Evolutionary conservation across 352 stramenopile genomes (phyloP), one percentile per base, ranked within the genome.

Genomic region (Phytopythium chamaehyphon): DNA sequence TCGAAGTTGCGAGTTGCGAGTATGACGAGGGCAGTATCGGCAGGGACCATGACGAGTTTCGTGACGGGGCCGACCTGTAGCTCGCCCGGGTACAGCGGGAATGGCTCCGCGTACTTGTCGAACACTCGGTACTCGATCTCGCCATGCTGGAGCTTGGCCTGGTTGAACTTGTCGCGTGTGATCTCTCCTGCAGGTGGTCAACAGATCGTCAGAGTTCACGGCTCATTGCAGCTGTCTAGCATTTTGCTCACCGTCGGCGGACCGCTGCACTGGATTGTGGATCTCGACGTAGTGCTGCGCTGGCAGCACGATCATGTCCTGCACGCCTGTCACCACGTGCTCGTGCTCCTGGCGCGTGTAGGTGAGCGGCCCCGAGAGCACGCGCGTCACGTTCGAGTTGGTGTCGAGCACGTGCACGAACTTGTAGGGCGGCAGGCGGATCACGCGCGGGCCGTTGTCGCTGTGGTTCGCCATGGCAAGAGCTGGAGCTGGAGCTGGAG

Each of bases 381-480:
- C 82, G 51, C 82, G 78, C 28, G 82, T 82, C 15, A 92, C 79
- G 44, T 92, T 92, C 42, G 76, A 86, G 73, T 92, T 92, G 54
- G 82, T 92, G 66, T 92, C 82, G 7, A 90, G 82, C 56, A 92
- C 73, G 56, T 92, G 75, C 1, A 92, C 73, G 47, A 88, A 92
- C 59, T 92, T 88, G 75, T 92, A 89, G 0, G 82, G 78, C 40
- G 82, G 62, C 19, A 92, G 64, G 50, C 76, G 79, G 46, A 92
- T 86, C 40, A 92, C 82, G 47, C 77, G 81, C 18, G 77, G 75
- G 12, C 77, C 75, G 24, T 61, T 67, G 45, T 64, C 68, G 10
- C 57, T 33, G 49, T 26, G n/a, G 3, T 58, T 35, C 16, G 57
- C 36, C 47, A 47, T 62, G 47, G 16, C 3, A 16, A n/a, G 16